Evolutionary conservation across 2,329 filamentous ascomycete genomes (phyloP).

Genomic region (Colletotrichum australisinense): DNA sequence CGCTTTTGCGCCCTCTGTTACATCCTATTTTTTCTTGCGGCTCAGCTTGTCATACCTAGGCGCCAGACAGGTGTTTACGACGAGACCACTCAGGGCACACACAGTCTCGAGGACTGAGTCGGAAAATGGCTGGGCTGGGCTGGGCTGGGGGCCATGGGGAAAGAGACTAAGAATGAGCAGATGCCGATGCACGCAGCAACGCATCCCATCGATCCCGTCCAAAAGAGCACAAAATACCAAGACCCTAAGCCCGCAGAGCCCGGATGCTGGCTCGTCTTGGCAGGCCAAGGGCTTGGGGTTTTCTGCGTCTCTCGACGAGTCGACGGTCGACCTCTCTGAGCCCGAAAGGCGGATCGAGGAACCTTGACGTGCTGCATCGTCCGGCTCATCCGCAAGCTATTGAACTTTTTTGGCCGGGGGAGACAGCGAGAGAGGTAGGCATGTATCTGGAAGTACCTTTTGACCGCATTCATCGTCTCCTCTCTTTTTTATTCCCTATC

Average conservation of each 20-base stretch:
- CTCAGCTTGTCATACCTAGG: background rate
- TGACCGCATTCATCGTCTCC: background rate
- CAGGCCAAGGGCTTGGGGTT: conserved; percentile 25
- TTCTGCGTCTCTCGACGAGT: background rate
- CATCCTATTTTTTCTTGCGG: background rate
- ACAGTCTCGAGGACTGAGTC: background rate
- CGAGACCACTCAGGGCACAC: background rate
- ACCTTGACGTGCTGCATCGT: conserved; percentile 32
- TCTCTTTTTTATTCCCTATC: background rate
- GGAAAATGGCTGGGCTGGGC: background rate
- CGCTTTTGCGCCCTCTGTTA: background rate
- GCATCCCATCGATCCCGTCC: background rate
- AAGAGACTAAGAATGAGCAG: background rate
- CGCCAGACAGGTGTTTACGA: background rate
- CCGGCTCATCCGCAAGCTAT: conserved; percentile 30
- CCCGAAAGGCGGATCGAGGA: conserved; percentile 17
- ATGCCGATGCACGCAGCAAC: background rate
- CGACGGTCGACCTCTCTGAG: background rate
- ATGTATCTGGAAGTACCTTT: conserved; percentile 3
- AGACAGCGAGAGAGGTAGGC: background rate
- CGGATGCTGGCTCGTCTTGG: conserved; percentile 20
- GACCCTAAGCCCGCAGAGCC: conserved; percentile 11
- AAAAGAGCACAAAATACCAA: background rate
- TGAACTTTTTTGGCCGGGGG: background rate
- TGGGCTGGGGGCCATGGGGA: too few relatives aligned